phyloP scores from a whole-genome alignment of 345 rosid species.

The Euphorbia lathyris region DNA sequence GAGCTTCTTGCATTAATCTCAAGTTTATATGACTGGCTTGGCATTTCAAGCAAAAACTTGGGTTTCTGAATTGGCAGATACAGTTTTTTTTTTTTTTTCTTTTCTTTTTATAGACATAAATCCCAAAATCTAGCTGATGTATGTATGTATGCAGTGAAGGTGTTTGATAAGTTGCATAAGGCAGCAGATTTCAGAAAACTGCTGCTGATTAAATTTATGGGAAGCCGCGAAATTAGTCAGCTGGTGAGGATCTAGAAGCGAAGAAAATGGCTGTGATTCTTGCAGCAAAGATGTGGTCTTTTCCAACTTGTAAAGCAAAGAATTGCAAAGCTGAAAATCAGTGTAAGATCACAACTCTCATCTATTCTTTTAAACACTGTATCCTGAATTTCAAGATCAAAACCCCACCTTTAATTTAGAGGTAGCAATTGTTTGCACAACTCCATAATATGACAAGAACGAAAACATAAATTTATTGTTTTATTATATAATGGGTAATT shows the following conservation, averaged over 20 bases:
- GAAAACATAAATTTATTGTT: no score
- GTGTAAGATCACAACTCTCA: constrained; percentile 25
- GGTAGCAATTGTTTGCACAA: no score
- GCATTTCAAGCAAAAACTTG: no score
- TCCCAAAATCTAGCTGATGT: neutral
- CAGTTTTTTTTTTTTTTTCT: no score
- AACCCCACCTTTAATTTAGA: no score
- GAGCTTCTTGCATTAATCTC: no score
- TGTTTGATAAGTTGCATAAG: neutral
- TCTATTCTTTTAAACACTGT: no score
- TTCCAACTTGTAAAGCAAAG: constrained; percentile 6
- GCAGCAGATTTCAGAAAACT: constrained; percentile 6
- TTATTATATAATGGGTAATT: no score
- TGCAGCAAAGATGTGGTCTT: constrained; percentile 29
- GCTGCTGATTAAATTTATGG: neutral
- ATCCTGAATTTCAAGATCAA: neutral
- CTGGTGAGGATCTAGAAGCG: neutral
- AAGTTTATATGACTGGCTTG: no score
- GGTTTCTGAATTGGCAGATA: no score
- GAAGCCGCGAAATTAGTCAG: constrained; percentile 1
- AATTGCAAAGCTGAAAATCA: constrained; percentile 13
- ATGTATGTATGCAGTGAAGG: neutral
- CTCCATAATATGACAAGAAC: no score
- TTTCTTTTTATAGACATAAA: no score
- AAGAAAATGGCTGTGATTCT: constrained; percentile 32